A percentile compares a stretch with the other conserved stretches of the same genome.
phyloP scores from a whole-genome alignment of 768 basidiomycete genomes.

The Phanerochaete sordida region DNA sequence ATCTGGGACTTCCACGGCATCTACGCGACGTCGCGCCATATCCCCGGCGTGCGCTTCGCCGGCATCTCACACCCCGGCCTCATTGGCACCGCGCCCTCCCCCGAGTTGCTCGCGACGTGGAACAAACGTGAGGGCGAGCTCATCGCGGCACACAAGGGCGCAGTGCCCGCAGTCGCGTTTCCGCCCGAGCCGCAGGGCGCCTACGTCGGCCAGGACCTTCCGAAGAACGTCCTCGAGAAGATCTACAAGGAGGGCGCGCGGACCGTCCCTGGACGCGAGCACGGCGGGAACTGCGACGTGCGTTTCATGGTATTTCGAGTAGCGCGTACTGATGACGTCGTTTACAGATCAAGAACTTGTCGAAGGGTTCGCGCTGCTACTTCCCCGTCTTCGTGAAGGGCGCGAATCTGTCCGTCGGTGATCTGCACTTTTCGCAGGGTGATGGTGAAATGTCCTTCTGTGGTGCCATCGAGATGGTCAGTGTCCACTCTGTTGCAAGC shows the following conservation, averaged over 20 bases:
- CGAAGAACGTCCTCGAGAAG: constrained; percentile 42
- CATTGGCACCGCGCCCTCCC: constrained; percentile 73
- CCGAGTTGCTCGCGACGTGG: constrained; percentile 71
- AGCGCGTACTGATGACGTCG: not conserved
- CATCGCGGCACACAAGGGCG: constrained; percentile 47
- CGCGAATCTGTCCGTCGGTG: constrained; percentile 75
- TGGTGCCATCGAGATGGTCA: constrained; percentile 74
- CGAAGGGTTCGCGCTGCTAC: constrained; percentile 71
- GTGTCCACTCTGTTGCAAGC: not conserved
- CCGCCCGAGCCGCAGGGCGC: constrained; percentile 56
- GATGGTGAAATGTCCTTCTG: constrained; percentile 69
- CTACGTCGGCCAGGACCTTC: constrained; percentile 67
- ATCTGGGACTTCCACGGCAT: constrained; percentile 77
- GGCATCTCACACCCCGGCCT: constrained; percentile 76
- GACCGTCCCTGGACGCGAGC: constrained; percentile 74
- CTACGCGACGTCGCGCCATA: constrained; percentile 71
- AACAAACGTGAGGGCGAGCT: constrained; percentile 67
- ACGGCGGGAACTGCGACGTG: constrained; percentile 77
- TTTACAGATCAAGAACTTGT: constrained; percentile 69
- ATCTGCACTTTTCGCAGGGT: constrained; percentile 78
- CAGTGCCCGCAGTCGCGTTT: constrained; percentile 65
- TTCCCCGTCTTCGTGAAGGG: constrained; percentile 77
- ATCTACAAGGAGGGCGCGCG: constrained; percentile 66
- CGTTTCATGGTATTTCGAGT: constrained; percentile 15
- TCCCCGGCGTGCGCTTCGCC: constrained; percentile 77